phyloP scores from a whole-genome alignment of 768 basidiomycete species.

The Mycena amicta region DNA sequence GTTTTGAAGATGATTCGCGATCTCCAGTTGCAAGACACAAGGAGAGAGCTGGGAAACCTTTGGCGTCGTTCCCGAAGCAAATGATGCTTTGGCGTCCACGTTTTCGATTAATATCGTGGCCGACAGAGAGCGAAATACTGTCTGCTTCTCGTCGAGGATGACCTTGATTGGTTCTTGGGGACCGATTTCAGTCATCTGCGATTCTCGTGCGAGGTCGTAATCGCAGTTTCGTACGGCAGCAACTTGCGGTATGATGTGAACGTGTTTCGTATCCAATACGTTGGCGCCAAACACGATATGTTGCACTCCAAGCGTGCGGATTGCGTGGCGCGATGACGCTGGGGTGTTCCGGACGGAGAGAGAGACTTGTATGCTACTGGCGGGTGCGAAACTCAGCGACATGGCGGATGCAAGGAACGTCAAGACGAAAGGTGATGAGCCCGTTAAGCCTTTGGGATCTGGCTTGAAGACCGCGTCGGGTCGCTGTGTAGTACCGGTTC shows the following conservation, averaged over 20 bases:
- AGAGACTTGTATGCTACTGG: conserved; percentile 23
- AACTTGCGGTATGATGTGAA: conserved; percentile 34
- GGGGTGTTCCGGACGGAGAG: conserved; percentile 33
- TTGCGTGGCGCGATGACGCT: conserved; percentile 5
- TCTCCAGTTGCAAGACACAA: conserved; percentile 19
- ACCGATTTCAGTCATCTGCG: background rate
- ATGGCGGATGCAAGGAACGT: conserved; percentile 38
- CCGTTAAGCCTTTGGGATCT: conserved; percentile 35
- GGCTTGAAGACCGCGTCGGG: background rate
- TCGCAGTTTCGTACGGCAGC: background rate
- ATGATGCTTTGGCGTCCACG: conserved; percentile 1
- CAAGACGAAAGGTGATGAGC: conserved; percentile 37
- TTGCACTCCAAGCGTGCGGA: conserved; percentile 4
- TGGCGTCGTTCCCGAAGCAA: conserved; percentile 20
- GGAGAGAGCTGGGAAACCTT: conserved; percentile 25
- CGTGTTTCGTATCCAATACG: conserved; percentile 30
- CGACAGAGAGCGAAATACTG: background rate
- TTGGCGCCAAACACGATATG: conserved; percentile 29
- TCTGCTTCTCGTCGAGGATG: background rate
- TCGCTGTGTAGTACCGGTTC: conserved; percentile 11
- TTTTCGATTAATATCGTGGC: conserved; percentile 19
- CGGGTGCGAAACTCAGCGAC: conserved; percentile 30
- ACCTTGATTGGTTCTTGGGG: background rate
- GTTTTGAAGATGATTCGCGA: conserved; percentile 26
- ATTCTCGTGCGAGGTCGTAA: background rate